Percentiles rank a stretch among this genome's conserved stretches.
Conservation (phyloP, 345 rosid species). For the Syzygium grande region DNA sequence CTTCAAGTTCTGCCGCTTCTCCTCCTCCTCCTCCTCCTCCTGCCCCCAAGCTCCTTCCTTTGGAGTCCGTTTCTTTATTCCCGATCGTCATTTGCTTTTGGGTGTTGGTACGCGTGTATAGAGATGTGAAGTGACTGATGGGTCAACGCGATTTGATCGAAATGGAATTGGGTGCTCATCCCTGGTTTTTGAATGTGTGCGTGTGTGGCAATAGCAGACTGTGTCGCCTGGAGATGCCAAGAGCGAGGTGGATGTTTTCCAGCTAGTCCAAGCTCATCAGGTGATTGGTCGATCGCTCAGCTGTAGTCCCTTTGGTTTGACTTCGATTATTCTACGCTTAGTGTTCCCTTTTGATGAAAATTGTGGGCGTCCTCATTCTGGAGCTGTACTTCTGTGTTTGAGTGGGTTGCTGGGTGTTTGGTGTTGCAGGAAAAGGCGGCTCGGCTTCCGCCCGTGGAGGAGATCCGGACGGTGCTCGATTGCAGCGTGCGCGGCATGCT, state of each 20-base stretch:
- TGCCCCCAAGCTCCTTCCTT: neutral
- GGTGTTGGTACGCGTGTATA: neutral
- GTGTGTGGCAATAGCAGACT: conserved; percentile 28
- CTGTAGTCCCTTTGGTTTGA: neutral
- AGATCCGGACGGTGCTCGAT: conserved; percentile 61
- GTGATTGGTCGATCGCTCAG: conserved; percentile 13
- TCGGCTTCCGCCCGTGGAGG: conserved; percentile 77
- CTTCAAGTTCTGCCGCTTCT: neutral
- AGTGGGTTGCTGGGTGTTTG: neutral
- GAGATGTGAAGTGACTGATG: neutral
- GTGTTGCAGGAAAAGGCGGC: conserved; percentile 64
- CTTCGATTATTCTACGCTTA: neutral
- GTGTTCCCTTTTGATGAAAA: neutral
- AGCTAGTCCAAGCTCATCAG: conserved; percentile 79
- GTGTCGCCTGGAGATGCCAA: conserved; percentile 41
- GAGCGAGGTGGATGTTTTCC: conserved; percentile 41
- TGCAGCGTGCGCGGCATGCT: conserved; percentile 57
- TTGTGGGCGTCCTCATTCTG: neutral
- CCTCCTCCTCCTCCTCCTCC: neutral
- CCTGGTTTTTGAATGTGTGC: conserved; percentile 4
- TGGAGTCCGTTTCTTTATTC: neutral
- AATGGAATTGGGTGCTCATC: neutral
- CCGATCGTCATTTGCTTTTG: neutral
- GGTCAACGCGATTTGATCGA: neutral
- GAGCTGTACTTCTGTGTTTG: neutral